phyloP scores from a whole-genome alignment of 176 grass and related monocot genomes.

The Puccinellia tenuiflora region DNA sequence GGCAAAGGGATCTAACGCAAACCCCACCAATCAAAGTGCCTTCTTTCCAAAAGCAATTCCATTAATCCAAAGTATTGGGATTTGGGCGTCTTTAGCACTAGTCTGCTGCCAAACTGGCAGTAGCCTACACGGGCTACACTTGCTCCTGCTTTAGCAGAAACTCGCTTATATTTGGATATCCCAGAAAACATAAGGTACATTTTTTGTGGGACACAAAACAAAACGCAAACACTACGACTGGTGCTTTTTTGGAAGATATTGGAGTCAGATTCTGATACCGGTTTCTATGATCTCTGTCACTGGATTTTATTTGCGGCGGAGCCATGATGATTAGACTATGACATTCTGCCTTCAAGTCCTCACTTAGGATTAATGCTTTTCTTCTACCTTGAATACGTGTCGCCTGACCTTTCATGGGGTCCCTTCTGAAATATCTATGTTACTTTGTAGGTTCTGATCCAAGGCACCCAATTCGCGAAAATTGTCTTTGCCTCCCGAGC shows the following conservation, averaged over 20 bases:
- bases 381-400: not conserved
- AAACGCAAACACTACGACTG: too few relatives aligned
- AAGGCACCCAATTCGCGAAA: not conserved
- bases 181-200: not conserved
- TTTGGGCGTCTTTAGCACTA: slow-evolving; percentile 23
- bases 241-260: too few relatives aligned
- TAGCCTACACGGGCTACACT: not conserved
- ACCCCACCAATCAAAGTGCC: slow-evolving; percentile 13
- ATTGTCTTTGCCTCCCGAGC: too few relatives aligned
- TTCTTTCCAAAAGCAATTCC: slow-evolving; percentile 39
- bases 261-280: too few relatives aligned
- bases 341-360: not conserved
- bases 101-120: slow-evolving; percentile 4
- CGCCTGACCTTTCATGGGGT: not conserved
- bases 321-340: not conserved
- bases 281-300: too few relatives aligned
- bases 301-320: too few relatives aligned
- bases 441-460: slow-evolving; percentile 8
- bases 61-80: slow-evolving; percentile 17
- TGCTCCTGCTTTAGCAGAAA: not conserved
- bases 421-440: not conserved
- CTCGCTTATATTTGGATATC: not conserved
- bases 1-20: not conserved
- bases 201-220: too few relatives aligned
- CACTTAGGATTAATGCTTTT: slow-evolving; percentile 28